A percentile compares a stretch with the other conserved stretches of the same genome.
These are phyloP conservation scores for Penicillium crustosum DNA, from an alignment of 2,329 filamentous ascomycete genomes.

Conservation along the genomic window DNA sequence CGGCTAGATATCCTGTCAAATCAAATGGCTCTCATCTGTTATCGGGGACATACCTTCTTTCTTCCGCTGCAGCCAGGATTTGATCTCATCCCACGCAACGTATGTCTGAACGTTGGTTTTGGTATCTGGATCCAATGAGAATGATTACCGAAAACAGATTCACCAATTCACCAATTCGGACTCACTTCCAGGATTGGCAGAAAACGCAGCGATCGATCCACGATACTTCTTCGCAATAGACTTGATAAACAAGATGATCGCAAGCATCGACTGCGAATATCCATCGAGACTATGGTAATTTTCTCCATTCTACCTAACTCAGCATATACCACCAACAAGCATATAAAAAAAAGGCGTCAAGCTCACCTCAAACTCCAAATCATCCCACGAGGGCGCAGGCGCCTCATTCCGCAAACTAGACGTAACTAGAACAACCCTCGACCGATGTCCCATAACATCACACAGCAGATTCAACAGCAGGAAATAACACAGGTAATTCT, in stretches of 20 bases:
- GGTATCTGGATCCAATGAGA: conserved; percentile 18
- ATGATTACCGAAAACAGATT: neutral
- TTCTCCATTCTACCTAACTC: conserved; percentile 22
- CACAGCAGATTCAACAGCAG: conserved; percentile 24
- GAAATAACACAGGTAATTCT: conserved; percentile 29
- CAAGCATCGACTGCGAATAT: conserved; percentile 30
- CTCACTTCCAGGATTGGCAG: conserved; percentile 31
- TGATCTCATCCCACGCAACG: conserved; percentile 21
- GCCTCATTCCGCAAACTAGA: conserved; percentile 24
- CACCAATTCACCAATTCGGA: neutral
- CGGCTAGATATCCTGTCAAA: conserved; percentile 10
- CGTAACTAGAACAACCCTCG: conserved; percentile 25
- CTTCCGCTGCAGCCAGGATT: conserved; percentile 26
- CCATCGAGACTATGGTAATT: conserved; percentile 28
- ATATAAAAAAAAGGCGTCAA: neutral
- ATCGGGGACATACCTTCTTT: conserved; percentile 20
- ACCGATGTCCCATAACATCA: conserved; percentile 11
- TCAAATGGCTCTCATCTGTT: neutral
- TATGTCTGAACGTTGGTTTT: conserved; percentile 24
- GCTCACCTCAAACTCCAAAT: conserved; percentile 25
- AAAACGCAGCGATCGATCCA: conserved; percentile 22
- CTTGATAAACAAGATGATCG: conserved; percentile 29
- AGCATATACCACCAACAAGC: neutral
- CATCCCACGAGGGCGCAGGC: conserved; percentile 20
- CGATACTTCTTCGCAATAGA: conserved; percentile 17